Base-by-base conservation (phyloP, 139 green algal species). In the Chlamydomonas eustigma region DNA sequence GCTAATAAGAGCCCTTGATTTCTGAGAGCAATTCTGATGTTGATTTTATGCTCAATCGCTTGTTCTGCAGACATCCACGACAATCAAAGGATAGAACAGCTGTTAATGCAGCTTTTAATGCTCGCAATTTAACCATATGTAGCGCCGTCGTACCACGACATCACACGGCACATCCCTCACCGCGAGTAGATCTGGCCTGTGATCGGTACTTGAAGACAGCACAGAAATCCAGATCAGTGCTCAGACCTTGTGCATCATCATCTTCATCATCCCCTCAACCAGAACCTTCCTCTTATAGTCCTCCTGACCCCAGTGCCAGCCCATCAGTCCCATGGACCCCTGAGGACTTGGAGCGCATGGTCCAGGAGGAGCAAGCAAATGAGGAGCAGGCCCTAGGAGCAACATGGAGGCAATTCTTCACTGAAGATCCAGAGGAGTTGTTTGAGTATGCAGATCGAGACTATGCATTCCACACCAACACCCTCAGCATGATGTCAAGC, bases 341-440 rank as follows among this genome's bases (percentile, higher is more conserved):
- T 6, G 58, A 70, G 24, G 58, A 70, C 58, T 28, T 70, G 8
- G 58, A 37, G 58, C 58, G 58, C 8, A 70, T 70, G 58, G 58
- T 28, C 6, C 25, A 22, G 25, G 58, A 70, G 28, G 58, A 70
- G 18, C 28, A 28, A 5, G 8, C 6, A 6, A 28, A 8, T 24
- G 25, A 70, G 8, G 58, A 70, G 32, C 25, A 8, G 58, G 58
- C 28, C 25, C 58, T 70, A 18, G 58, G 58, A 6, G 58, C 25
- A 24, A 70, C 58, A 5, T 70, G 58, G 58, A 24, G 58, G 25
- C 6, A 34, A 28, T 70, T 34, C 58, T 70, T 70, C 58, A 28
- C 32, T 24, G 58, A 70, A 5, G 58, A 70, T 28, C 58, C 58
- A 22, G 58, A 70, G 58, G 58, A 70, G 58, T 22, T 70, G 58